Percentiles rank a stretch among this genome's conserved stretches.
Evolutionary conservation across 1,284 basidiomycete genomes (phyloP).

Genomic region (Austroboletus rostrupii): DNA sequence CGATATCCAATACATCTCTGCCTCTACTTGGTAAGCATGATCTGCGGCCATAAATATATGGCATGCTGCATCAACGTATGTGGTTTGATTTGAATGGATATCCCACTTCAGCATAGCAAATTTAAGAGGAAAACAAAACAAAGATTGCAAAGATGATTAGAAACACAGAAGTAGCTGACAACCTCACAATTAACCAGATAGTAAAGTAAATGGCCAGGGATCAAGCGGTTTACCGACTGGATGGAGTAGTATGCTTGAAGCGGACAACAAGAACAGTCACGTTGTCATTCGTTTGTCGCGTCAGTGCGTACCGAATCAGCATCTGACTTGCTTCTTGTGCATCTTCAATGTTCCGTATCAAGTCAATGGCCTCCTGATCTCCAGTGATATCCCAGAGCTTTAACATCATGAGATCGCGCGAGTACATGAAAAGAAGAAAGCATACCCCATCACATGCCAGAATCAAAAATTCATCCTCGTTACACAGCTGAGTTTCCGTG

Average conservation of each 20-base stretch:
- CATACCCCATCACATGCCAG: constrained; percentile 96
- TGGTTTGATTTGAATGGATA: constrained; percentile 4
- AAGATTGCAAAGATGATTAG: constrained; percentile 5
- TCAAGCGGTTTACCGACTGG: constrained; percentile 15
- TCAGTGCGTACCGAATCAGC: constrained; percentile 83
- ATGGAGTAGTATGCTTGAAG: constrained; percentile 42
- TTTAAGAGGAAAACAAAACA: constrained; percentile 4
- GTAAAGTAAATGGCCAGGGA: constrained; percentile 3
- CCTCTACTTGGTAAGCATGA: neutral
- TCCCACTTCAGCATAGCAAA: constrained; percentile 5
- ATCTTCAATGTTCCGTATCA: constrained; percentile 72
- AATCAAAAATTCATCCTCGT: constrained; percentile 93
- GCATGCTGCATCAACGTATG: constrained; percentile 8
- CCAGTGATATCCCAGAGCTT: constrained; percentile 96
- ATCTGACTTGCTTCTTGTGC: constrained; percentile 80
- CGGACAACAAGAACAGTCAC: constrained; percentile 77
- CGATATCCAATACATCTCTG: neutral
- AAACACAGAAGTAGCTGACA: neutral
- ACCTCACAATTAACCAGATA: neutral
- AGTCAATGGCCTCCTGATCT: constrained; percentile 90
- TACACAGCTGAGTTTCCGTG: constrained; percentile 88
- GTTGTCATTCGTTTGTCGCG: constrained; percentile 89
- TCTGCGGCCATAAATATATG: neutral
- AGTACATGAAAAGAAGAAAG: constrained; percentile 17
- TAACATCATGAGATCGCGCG: constrained; percentile 9